Percentiles rank a stretch among this genome's conserved stretches.
Evolutionary conservation across 345 rosid species (phyloP).

Genomic region (Leavenworthia alabamica): DNA sequence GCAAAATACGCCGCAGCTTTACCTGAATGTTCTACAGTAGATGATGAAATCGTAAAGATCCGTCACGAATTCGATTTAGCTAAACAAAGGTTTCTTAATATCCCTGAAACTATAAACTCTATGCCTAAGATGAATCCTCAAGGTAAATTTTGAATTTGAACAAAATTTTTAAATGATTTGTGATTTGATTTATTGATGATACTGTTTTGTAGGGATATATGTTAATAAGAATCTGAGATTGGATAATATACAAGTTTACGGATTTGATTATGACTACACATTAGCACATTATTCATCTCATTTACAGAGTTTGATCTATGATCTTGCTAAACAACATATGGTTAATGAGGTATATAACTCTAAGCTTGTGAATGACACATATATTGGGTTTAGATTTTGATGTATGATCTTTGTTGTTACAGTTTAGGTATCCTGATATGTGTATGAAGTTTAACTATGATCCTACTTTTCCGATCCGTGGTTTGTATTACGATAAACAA

Average conservation of each 20-base stretch:
- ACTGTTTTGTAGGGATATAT: slow-evolving; percentile 50
- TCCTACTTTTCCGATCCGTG: slow-evolving; percentile 83
- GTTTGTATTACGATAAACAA: slow-evolving; percentile 75
- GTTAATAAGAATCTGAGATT: slow-evolving; percentile 83
- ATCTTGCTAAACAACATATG: slow-evolving; percentile 88
- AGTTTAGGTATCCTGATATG: slow-evolving; percentile 77
- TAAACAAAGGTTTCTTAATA: slow-evolving; percentile 59
- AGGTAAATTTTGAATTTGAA: slow-evolving; percentile 40
- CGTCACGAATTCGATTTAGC: slow-evolving; percentile 59
- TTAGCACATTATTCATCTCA: slow-evolving; percentile 80
- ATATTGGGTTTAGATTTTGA: not conserved
- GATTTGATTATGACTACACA: slow-evolving; percentile 92
- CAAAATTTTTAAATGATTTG: not conserved
- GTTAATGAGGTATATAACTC: slow-evolving; percentile 78
- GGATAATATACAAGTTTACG: slow-evolving; percentile 82
- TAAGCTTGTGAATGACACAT: not conserved
- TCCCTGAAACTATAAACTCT: slow-evolving; percentile 53
- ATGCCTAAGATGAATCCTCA: slow-evolving; percentile 86
- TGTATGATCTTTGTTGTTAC: slow-evolving; percentile 29
- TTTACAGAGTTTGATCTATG: slow-evolving; percentile 83
- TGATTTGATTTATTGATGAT: not conserved
- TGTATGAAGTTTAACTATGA: slow-evolving; percentile 71
- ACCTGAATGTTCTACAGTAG: slow-evolving; percentile 14
- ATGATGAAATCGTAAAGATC: slow-evolving; percentile 51
- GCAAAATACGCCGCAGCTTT: slow-evolving; percentile 27